Conservation (phyloP, 225 moss, liverwort and hornwort genomes). For the Thuidium tamariscinum region DNA sequence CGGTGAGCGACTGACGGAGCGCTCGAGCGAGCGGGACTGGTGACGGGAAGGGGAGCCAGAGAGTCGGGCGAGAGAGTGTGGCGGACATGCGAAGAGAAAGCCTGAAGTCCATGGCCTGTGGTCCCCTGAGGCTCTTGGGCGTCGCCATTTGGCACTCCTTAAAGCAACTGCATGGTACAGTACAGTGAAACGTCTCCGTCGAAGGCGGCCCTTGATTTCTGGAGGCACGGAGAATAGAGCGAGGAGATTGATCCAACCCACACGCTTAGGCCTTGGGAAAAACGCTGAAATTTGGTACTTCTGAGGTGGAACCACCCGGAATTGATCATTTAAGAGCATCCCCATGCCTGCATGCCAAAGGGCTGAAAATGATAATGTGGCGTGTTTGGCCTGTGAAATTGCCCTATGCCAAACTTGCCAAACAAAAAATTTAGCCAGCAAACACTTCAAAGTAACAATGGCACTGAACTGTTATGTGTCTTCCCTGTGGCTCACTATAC, state of each 20-base stretch:
- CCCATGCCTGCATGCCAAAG: too few species aligned
- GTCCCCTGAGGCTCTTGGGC: neutral
- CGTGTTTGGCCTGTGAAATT: too few species aligned
- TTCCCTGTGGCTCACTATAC: too few species aligned
- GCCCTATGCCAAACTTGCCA: too few species aligned
- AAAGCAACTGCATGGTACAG: neutral
- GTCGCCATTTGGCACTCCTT: neutral
- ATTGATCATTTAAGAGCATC: too few species aligned
- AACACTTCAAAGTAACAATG: too few species aligned
- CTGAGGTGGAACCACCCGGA: too few species aligned
- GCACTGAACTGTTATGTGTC: too few species aligned
- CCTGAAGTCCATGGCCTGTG: neutral
- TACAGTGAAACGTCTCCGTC: neutral
- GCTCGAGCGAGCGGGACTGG: neutral
- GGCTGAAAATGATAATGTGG: too few species aligned
- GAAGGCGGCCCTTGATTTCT: neutral
- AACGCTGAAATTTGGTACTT: neutral
- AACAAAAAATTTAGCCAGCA: too few species aligned
- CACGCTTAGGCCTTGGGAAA: neutral
- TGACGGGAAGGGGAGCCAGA: neutral
- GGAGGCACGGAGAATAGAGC: neutral
- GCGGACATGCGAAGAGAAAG: neutral
- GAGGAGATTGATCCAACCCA: too few species aligned
- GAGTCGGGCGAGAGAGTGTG: neutral
- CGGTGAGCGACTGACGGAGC: neutral